phyloP scores from a whole-genome alignment of 768 basidiomycete species.

The Macrolepiota dolichaula region DNA sequence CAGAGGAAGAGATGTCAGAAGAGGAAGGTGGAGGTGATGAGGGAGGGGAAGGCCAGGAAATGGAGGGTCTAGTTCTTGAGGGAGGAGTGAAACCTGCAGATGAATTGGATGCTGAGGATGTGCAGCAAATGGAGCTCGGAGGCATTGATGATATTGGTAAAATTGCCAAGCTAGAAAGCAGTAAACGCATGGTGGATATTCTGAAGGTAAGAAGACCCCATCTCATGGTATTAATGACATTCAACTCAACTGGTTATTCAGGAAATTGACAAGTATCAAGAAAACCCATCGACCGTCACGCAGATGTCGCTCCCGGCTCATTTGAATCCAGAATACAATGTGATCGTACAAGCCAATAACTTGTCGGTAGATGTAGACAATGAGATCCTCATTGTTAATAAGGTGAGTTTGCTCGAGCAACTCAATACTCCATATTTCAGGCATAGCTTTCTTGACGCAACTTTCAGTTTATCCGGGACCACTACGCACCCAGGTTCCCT shows the following conservation, averaged over 20 bases:
- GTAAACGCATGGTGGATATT: conserved; percentile 85
- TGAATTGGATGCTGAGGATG: conserved; percentile 91
- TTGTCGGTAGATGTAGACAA: conserved; percentile 98
- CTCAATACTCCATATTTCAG: neutral
- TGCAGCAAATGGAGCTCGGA: conserved; percentile 90
- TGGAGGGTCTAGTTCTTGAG: conserved; percentile 66
- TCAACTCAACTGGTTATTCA: conserved; percentile 25
- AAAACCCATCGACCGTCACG: conserved; percentile 74
- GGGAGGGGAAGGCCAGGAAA: conserved; percentile 41
- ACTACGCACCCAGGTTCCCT: conserved; percentile 93
- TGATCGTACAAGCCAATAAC: conserved; percentile 98
- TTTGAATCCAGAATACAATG: conserved; percentile 90
- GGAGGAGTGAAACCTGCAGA: conserved; percentile 94
- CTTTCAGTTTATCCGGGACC: conserved; percentile 91
- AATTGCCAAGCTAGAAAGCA: conserved; percentile 85
- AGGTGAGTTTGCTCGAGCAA: conserved; percentile 42
- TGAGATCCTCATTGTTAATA: conserved; percentile 95
- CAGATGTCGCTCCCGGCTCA: conserved; percentile 78
- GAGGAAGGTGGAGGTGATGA: conserved; percentile 45
- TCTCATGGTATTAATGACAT: neutral
- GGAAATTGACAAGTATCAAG: conserved; percentile 89
- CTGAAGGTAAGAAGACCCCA: conserved; percentile 52
- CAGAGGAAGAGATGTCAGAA: conserved; percentile 35
- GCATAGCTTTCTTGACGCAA: conserved; percentile 12
- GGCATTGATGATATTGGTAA: conserved; percentile 81